Evolutionary conservation across 2,329 filamentous ascomycete genomes (phyloP).

Genomic region (Verticillium klebahnii): DNA sequence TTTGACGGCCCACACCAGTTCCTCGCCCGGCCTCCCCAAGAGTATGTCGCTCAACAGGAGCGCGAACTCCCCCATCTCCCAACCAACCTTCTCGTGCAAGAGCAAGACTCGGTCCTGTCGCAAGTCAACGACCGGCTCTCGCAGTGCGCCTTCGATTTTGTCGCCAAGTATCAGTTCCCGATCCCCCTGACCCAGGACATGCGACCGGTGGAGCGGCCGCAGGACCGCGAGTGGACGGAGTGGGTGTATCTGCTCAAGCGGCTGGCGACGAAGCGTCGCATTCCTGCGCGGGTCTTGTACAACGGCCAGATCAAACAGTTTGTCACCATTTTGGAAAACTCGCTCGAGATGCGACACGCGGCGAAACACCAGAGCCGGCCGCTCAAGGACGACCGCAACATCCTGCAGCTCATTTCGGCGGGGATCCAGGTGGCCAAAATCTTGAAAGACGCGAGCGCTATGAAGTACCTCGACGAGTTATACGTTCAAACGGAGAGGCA

Average conservation of each 20-base stretch:
- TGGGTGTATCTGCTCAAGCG: conserved; percentile 87
- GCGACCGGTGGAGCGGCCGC: conserved; percentile 67
- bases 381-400: conserved; percentile 83
- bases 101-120: conserved; percentile 76
- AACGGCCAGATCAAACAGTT: conserved; percentile 90
- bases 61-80: conserved; percentile 77
- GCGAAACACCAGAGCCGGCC: conserved; percentile 79
- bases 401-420: conserved; percentile 81
- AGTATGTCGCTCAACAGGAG: conserved; percentile 71
- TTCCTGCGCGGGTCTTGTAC: conserved; percentile 78
- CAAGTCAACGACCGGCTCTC: conserved; percentile 82
- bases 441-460: conserved; percentile 75
- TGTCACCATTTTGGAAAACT: conserved; percentile 83
- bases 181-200: conserved; percentile 81
- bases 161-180: conserved; percentile 87
- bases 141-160: conserved; percentile 83
- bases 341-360: conserved; percentile 80
- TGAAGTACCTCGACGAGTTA: conserved; percentile 76
- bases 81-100: conserved; percentile 75
- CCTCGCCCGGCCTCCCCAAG: conserved; percentile 65
- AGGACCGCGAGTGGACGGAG: conserved; percentile 84
- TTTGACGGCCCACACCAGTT: conserved; percentile 86
- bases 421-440: conserved; percentile 86
- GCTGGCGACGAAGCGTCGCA: conserved; percentile 79
- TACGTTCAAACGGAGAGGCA: conserved; percentile 78